Evolutionary conservation across 352 stramenopile genomes (phyloP), one percentile per base, ranked within the genome.

Genomic region (Aphanomyces stellatus): DNA sequence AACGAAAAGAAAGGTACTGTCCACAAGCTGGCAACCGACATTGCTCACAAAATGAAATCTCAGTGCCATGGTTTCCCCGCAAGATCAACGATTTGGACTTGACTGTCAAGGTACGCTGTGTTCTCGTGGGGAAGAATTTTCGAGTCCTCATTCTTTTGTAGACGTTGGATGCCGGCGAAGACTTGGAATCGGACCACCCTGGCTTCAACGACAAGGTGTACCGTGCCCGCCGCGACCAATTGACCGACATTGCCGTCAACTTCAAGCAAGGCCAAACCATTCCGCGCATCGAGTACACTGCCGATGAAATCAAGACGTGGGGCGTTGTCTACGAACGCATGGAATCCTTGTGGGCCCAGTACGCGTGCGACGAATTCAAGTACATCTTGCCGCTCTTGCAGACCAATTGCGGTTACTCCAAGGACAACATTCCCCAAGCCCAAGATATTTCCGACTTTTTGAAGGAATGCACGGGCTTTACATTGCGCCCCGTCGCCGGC

Each of bases 321-420:
- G 84, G 87, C 30, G 65, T 83, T 34, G 90, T 98, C 51, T 98
- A 96, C 87, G 88, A 96, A 69, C 87, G 83, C 46, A 97, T 99
- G 88, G 88, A 98, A 74, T 73, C 78, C 27, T 78, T 98, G 31
- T 98, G 91, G 82, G 84, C 96, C 55, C 77, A 96, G 70, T 93
- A 98, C 79, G 96, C 96, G 11, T 99, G 96, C 70, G 88, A 97
- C 28, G 93, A 99, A 78, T 99, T 98, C 77, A 97, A 97, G 74
- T 88, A 96, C 69, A 96, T 97, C 69, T 76, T 98, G 19, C 84
- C 88, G 22, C 76, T 98, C 17, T 84, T 98, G 57, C 93, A 98
- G 72, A 88, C 85, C 70, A 90, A 99, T 74, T 98, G 94, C 71
- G 90, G 91, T 22, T 99, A 98, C 70, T 80, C 72, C 10, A 80